phyloP scores from a whole-genome alignment of 495 filamentous ascomycete genomes.

The Trichoderma asperelloides region DNA sequence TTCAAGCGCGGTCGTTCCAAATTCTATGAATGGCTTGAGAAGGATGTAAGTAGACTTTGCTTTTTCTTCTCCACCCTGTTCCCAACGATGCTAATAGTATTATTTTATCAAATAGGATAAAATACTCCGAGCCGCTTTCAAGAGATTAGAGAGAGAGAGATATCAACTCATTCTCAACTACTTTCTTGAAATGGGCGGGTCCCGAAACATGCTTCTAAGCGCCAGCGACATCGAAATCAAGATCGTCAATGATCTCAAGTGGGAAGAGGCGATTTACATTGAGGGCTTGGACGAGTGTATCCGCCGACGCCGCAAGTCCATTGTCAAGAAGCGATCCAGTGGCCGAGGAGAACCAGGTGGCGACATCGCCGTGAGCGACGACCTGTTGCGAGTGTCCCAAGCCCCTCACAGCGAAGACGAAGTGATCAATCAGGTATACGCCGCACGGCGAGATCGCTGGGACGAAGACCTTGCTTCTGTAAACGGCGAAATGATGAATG shows the following conservation, averaged over 20 bases:
- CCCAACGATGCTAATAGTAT: background rate
- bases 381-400: background rate
- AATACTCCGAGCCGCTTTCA: slow-evolving; percentile 22
- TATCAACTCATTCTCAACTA: slow-evolving; percentile 23
- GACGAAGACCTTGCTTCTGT: background rate
- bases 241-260: slow-evolving; percentile 29
- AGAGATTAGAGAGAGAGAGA: slow-evolving; percentile 24
- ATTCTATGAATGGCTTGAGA: slow-evolving; percentile 34
- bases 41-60: slow-evolving; percentile 28
- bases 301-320: slow-evolving; percentile 19
- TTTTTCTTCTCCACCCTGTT: background rate
- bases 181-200: slow-evolving; percentile 32
- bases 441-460: background rate
- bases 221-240: slow-evolving; percentile 26
- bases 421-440: background rate
- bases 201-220: slow-evolving; percentile 29
- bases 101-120: slow-evolving; percentile 15
- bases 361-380: background rate
- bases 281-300: slow-evolving; percentile 16
- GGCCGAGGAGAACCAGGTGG: background rate
- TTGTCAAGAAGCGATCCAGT: background rate
- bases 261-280: slow-evolving; percentile 22
- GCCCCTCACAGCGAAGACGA: slow-evolving; percentile 1
- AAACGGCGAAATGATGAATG: background rate
- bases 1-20: slow-evolving; percentile 36